These are phyloP conservation scores for Teunomyces aglyptinius DNA, from an alignment of 805 yeast species.

Conservation along the genomic window DNA sequence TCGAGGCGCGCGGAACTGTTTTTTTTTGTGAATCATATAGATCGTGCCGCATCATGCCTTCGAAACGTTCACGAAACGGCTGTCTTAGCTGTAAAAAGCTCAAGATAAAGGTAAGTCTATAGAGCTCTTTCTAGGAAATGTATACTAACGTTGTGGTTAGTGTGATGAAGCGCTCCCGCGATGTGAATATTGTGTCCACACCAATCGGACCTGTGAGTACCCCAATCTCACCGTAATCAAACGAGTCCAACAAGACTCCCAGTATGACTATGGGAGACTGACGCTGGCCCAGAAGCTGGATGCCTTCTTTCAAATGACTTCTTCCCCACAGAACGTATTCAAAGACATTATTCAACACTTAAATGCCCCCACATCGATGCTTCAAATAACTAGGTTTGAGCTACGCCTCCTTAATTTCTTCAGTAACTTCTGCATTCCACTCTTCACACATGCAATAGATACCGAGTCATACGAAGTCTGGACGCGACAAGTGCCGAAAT, in stretches of 20 bases:
- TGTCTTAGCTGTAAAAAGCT: constrained; percentile 31
- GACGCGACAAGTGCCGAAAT: constrained; percentile 23
- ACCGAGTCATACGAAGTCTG: constrained; percentile 20
- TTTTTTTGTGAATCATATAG: background rate
- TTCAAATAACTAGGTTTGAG: constrained; percentile 22
- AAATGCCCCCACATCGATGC: constrained; percentile 17
- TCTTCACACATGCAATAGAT: constrained; percentile 24
- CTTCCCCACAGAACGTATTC: background rate
- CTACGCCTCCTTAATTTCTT: constrained; percentile 27
- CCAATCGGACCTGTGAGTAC: constrained; percentile 20
- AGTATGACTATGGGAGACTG: too few relatives aligned
- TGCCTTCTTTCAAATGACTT: background rate
- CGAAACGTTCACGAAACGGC: constrained; percentile 21
- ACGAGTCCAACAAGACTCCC: too few relatives aligned
- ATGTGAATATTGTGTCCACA: constrained; percentile 33
- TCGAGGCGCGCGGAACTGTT: too few relatives aligned
- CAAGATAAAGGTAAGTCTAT: constrained; percentile 28
- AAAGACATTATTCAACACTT: background rate
- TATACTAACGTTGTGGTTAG: constrained; percentile 17
- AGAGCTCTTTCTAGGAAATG: too few relatives aligned
- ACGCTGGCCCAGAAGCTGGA: constrained; percentile 13
- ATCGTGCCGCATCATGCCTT: background rate
- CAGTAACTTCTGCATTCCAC: constrained; percentile 24
- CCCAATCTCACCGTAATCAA: background rate
- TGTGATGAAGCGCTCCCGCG: constrained; percentile 30